A percentile compares a stretch with the other conserved stretches of the same genome.
Conservation (phyloP, 1,284 basidiomycete genomes). For the Sanguinoderma infundibulare region DNA sequence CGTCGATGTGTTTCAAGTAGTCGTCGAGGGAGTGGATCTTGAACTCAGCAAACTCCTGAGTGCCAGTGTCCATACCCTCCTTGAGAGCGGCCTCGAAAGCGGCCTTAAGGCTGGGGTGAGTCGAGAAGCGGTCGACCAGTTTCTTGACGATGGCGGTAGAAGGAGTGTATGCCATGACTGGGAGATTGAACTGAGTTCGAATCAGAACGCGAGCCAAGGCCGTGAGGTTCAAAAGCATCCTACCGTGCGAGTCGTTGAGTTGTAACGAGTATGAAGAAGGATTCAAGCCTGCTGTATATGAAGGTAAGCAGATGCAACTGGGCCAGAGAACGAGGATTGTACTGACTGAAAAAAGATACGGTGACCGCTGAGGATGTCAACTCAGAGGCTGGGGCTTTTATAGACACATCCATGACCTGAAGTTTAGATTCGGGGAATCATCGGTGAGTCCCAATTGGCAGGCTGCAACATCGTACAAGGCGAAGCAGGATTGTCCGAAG, state of each 20-base stretch:
- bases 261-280: neutral
- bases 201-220: neutral
- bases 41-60: conserved; percentile 19
- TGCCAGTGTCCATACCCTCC: conserved; percentile 7
- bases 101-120: conserved; percentile 18
- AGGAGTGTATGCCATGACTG: neutral
- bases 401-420: no score
- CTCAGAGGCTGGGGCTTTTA: neutral
- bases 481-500: neutral
- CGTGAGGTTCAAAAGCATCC: neutral
- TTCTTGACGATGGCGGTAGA: conserved; percentile 24
- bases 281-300: neutral
- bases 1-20: conserved; percentile 20
- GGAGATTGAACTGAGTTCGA: no score
- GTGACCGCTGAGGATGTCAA: neutral
- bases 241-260: neutral
- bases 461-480: neutral
- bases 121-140: conserved; percentile 16
- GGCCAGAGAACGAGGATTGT: neutral
- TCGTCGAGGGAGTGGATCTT: conserved; percentile 20
- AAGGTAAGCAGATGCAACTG: neutral
- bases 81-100: conserved; percentile 16
- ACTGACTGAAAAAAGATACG: neutral
- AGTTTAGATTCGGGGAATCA: no score
- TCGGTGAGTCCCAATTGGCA: no score